Conservation (phyloP, 257 asterid species). For the Lavandula angustifolia region DNA sequence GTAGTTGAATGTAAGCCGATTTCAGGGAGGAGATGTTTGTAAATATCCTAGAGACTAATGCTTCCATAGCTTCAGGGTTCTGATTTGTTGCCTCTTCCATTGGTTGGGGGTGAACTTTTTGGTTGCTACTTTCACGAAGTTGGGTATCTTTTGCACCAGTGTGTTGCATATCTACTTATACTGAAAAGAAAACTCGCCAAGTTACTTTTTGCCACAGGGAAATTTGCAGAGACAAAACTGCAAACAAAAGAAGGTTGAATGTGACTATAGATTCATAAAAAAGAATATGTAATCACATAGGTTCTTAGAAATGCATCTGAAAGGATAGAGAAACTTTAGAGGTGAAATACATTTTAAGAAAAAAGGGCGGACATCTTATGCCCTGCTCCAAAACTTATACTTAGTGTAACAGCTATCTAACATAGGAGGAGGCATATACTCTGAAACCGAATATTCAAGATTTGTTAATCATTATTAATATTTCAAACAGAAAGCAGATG, state of each 20-base stretch:
- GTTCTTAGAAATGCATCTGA: slow-evolving; percentile 14
- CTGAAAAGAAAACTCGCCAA: slow-evolving; percentile 35
- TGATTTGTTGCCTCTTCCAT: slow-evolving; percentile 91
- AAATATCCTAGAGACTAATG: slow-evolving; percentile 77
- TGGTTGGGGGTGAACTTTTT: slow-evolving; percentile 98
- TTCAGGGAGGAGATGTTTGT: slow-evolving; percentile 86
- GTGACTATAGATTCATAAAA: background rate
- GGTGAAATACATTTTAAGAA: background rate
- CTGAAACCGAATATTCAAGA: slow-evolving; percentile 16
- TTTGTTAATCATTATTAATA: background rate
- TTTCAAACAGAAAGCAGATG: slow-evolving; percentile 9
- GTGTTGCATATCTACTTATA: slow-evolving; percentile 93
- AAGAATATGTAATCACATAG: slow-evolving; percentile 12
- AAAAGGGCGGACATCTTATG: slow-evolving; percentile 1
- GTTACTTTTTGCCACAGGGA: slow-evolving; percentile 35
- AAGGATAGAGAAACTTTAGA: slow-evolving; percentile 15
- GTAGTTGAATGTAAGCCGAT: slow-evolving; percentile 93
- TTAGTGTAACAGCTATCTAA: slow-evolving; percentile 11
- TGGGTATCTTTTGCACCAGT: slow-evolving; percentile 84
- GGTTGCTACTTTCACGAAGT: slow-evolving; percentile 93
- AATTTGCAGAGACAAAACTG: slow-evolving; percentile 34
- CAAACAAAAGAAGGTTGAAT: slow-evolving; percentile 30
- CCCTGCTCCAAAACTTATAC: slow-evolving; percentile 22
- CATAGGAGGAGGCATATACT: slow-evolving; percentile 12
- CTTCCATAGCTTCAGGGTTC: slow-evolving; percentile 90